Base-by-base conservation (phyloP, 2,329 filamentous ascomycete species). In the Penicillium rolfsii region DNA sequence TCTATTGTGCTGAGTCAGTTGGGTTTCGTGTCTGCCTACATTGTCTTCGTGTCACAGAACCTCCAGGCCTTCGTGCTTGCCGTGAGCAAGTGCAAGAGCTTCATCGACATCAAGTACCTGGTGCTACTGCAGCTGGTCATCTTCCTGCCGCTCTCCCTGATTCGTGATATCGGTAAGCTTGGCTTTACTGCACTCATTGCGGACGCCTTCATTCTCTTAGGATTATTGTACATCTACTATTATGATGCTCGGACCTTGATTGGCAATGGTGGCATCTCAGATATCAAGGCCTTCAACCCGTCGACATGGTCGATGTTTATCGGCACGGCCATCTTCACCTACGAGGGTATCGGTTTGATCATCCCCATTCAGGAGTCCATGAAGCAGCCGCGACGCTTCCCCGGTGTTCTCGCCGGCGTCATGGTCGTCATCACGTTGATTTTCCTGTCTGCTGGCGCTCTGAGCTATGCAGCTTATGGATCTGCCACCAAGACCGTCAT, bases 281-380 rank as follows among this genome's bases (percentile, higher is more conserved):
- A 99, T 74, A 93, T 98, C 71, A 86, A 90, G 68, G 84, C 90
- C 71, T 98, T 99, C 84, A 99, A 99, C 80, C 79, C 89, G 43
- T 87, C 90, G 62, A 89, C 93, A 75, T 99, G 96, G 95, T 97
- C 95, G 0, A 84, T 99, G 4, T 98, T 99, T 76, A 99, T 99
- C 70, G 96, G 95, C 63, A 99, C 96, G 0, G 95, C 96, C 30
- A 98, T 99, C 74, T 99, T 99, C 80, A 98, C 95, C 0, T 99
- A 98, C 73, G 95, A 99, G 75, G 95, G 95, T 30, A 96, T 99
- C 63, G 96, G 95, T 12, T 86, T 99, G 52, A 96, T 99, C 76
- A 97, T 99, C 64, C 95, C 96, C 0, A 97, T 99, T 62, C 96
- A 99, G 77, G 93, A 96, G 72, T 96, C 93, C 24, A 99, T 99